Percentiles rank a stretch among this genome's conserved stretches.
Conservation (phyloP, 495 filamentous ascomycete genomes). For the Sphaerosporella brunnea region DNA sequence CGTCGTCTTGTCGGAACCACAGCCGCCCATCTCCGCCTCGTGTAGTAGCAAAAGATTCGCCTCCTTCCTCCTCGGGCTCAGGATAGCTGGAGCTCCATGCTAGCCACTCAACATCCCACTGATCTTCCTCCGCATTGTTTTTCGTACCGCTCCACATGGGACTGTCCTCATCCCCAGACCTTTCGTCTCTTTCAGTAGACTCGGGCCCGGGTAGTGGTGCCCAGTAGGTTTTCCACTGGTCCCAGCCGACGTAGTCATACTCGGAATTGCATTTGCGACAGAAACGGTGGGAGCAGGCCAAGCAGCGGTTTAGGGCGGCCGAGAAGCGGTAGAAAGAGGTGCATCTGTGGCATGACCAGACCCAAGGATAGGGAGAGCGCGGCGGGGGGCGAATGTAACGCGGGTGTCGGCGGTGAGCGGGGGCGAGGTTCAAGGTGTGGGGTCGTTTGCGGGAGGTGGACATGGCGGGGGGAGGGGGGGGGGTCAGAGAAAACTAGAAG, state of each 20-base stretch:
- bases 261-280: slow-evolving; percentile 17
- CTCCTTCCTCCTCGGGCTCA: no score
- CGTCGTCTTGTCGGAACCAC: no score
- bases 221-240: slow-evolving; percentile 15
- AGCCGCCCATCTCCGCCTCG: no score
- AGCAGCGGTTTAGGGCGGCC: slow-evolving; percentile 20
- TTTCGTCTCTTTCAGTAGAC: no score
- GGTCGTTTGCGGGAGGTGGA: no score
- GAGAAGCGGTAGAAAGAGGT: slow-evolving; percentile 15
- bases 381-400: neutral
- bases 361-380: slow-evolving; percentile 13
- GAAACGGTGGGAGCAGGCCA: slow-evolving; percentile 23
- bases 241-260: slow-evolving; percentile 19
- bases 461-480: no score
- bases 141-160: no score
- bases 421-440: no score
- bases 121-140: neutral
- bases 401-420: neutral
- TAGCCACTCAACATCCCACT: slow-evolving; percentile 3
- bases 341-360: slow-evolving; percentile 22
- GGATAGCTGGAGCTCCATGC: neutral
- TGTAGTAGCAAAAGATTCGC: no score
- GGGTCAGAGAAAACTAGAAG: no score
- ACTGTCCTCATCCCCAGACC: no score
- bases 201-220: no score